Base-by-base conservation (phyloP, 2,329 filamentous ascomycete genomes). In the Penicillium sp. region DNA sequence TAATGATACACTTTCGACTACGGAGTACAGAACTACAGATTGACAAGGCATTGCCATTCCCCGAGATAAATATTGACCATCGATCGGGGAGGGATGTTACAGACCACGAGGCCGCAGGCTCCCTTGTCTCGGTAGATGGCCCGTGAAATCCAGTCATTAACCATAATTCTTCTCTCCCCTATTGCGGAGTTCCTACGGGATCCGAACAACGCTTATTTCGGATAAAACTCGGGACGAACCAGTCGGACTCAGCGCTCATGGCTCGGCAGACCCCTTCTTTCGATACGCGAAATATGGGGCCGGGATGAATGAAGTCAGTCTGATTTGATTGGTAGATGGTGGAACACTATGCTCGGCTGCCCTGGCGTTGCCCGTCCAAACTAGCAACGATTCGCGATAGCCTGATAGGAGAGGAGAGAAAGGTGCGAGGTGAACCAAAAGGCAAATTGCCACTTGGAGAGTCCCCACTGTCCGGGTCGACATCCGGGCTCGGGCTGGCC, bases 391-490 rank as follows among this genome's bases (percentile, higher is more conserved):
- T 59, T 55, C 41, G 51, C 50, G 47, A 37, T 51, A 46, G 50
- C 31, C 6, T 1, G 31, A 27, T 27, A 39, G 53, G 46, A 31
- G 33, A 24, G 36, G 2, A 11, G 19, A 13, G n/a, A 19, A 46
- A 24, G 16, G 18, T 19, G 24, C 6, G 22, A 44, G 18, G n/a
- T 19, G 14, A 27, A 36, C n/a, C 18, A 43, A 39, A 41, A 35
- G 31, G 33, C 35, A 44, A 36, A 35, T 51, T 54, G 46, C 54
- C 54, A 19, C 19, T n/a, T 27, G 18, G 18, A 11, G 35, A 55
- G 44, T 58, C 55, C 54, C 62, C 61, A 60, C 58, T 37, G 44
- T 54, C 58, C 62, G 64, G 65, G 60, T 36, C 59, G 59, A 46
- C 51, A 67, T 60, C 65, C 66, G 35, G 49, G 35, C 35, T 24